Evolutionary conservation across 2,329 filamentous ascomycete genomes (phyloP).

Genomic region (Penicillium corylophilum): DNA sequence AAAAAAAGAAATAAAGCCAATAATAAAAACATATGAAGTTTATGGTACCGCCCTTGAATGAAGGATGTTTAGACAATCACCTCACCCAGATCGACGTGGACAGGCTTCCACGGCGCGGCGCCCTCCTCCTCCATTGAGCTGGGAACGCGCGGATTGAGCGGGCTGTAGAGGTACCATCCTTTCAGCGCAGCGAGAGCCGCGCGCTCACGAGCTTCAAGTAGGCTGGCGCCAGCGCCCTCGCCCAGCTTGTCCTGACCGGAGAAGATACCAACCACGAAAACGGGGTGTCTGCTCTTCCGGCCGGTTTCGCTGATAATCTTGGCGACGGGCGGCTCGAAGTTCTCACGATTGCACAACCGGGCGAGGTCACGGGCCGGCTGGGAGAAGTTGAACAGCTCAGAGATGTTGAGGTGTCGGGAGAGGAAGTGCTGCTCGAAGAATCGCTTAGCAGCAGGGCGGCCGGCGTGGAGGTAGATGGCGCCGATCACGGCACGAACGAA

Average conservation of each 20-base stretch:
- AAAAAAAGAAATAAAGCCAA: constrained; percentile 28
- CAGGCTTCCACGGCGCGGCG: constrained; percentile 64
- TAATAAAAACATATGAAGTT: constrained; percentile 23
- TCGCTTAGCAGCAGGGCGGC: constrained; percentile 71
- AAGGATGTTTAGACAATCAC: constrained; percentile 53
- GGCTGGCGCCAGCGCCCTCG: constrained; percentile 76
- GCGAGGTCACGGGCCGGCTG: constrained; percentile 80
- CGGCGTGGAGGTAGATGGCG: constrained; percentile 80
- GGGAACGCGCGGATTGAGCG: constrained; percentile 64
- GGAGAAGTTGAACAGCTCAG: constrained; percentile 77
- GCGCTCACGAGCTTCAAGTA: constrained; percentile 73
- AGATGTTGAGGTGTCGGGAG: constrained; percentile 72
- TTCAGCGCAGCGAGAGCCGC: constrained; percentile 85
- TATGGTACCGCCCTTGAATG: constrained; percentile 15
- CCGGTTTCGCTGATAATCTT: constrained; percentile 89
- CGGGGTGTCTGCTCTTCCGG: constrained; percentile 76
- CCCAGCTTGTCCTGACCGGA: constrained; percentile 88
- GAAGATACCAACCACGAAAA: constrained; percentile 92
- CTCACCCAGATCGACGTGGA: constrained; percentile 70
- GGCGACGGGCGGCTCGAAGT: constrained; percentile 83
- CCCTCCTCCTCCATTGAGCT: constrained; percentile 66
- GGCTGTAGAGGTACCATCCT: constrained; percentile 94
- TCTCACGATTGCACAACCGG: constrained; percentile 80
- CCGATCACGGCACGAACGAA: constrained; percentile 84
- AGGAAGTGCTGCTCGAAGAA: constrained; percentile 86